These are phyloP conservation scores for Xerocomus cyaneibrunnescens DNA, from an alignment of 1,284 basidiomycete species.

Conservation along the genomic window DNA sequence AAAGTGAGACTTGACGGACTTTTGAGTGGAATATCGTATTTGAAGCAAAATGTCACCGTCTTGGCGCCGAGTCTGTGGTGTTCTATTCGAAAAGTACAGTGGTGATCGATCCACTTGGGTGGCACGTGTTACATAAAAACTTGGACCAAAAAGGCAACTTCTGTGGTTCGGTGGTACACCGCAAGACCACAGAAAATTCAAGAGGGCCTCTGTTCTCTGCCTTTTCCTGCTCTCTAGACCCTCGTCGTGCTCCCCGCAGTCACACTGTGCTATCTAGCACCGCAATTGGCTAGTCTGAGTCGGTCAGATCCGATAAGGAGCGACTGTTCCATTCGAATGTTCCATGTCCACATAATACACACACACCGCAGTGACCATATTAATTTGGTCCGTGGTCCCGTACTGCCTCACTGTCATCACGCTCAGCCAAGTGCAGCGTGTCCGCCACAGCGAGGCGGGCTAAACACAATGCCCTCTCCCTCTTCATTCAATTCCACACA, in stretches of 20 bases:
- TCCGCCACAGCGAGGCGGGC: not conserved
- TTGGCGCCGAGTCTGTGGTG: not conserved
- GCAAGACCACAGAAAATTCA: not conserved
- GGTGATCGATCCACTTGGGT: too few relatives aligned
- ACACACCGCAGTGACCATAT: slow-evolving; percentile 10
- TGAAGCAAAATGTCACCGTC: not conserved
- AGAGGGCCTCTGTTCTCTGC: not conserved
- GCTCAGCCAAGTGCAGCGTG: not conserved
- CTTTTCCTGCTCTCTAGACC: not conserved
- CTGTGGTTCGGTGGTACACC: slow-evolving; percentile 8
- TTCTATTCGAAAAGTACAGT: too few relatives aligned
- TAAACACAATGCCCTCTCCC: not conserved
- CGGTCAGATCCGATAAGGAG: slow-evolving; percentile 21
- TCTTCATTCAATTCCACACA: not conserved
- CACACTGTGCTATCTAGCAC: not conserved
- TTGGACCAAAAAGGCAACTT: slow-evolving; percentile 16
- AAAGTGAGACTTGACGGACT: not conserved
- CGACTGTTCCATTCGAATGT: slow-evolving; percentile 29
- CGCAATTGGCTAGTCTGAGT: not conserved
- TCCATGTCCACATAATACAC: slow-evolving; percentile 21
- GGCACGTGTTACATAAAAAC: not conserved
- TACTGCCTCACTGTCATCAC: slow-evolving; percentile 15
- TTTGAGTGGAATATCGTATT: slow-evolving; percentile 10
- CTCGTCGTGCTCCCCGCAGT: not conserved
- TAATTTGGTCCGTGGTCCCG: not conserved